phyloP scores from a whole-genome alignment of 1,284 basidiomycete genomes.

The Apiotrichum sp. region DNA sequence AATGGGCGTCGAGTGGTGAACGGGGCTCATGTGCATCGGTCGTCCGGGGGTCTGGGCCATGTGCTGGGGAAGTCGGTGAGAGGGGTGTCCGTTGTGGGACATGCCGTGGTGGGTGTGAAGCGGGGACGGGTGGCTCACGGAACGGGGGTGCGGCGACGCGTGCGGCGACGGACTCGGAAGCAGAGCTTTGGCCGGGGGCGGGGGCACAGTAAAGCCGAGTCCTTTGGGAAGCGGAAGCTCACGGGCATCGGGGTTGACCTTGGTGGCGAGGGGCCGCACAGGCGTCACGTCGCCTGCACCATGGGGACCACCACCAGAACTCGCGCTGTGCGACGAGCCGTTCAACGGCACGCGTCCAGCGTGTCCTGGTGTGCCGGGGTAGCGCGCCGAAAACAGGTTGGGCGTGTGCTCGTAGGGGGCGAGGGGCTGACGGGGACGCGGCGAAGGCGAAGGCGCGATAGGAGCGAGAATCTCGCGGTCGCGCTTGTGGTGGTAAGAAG shows the following conservation, averaged over 20 bases:
- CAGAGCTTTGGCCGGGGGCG: slow-evolving; percentile 7
- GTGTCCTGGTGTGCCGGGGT: slow-evolving; percentile 13
- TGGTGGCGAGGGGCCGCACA: slow-evolving; percentile 13
- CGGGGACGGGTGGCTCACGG: slow-evolving; percentile 3
- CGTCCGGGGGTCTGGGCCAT: slow-evolving; percentile 1
- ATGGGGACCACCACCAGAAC: not conserved
- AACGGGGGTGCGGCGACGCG: slow-evolving; percentile 6
- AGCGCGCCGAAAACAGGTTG: slow-evolving; percentile 13
- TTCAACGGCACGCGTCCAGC: slow-evolving; percentile 1
- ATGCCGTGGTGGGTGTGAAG: slow-evolving; percentile 5
- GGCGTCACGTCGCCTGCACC: slow-evolving; percentile 12
- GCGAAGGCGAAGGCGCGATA: slow-evolving; percentile 8
- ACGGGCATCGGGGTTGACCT: slow-evolving; percentile 19
- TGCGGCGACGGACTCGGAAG: slow-evolving; percentile 10
- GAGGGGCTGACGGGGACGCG: slow-evolving; percentile 17
- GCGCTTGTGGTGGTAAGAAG: not conserved
- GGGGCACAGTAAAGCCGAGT: slow-evolving; percentile 10
- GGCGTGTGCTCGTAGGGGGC: slow-evolving; percentile 16
- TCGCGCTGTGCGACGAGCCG: not conserved
- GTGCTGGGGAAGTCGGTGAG: slow-evolving; percentile 1
- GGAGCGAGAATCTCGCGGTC: slow-evolving; percentile 1
- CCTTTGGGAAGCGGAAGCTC: slow-evolving; percentile 19
- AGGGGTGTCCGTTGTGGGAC: slow-evolving; percentile 1
- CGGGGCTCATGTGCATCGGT: slow-evolving; percentile 3
- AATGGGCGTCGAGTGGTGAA: slow-evolving; percentile 11